phyloP scores from a whole-genome alignment of 2,329 filamentous ascomycete species.

The Remersonia thermophila region DNA sequence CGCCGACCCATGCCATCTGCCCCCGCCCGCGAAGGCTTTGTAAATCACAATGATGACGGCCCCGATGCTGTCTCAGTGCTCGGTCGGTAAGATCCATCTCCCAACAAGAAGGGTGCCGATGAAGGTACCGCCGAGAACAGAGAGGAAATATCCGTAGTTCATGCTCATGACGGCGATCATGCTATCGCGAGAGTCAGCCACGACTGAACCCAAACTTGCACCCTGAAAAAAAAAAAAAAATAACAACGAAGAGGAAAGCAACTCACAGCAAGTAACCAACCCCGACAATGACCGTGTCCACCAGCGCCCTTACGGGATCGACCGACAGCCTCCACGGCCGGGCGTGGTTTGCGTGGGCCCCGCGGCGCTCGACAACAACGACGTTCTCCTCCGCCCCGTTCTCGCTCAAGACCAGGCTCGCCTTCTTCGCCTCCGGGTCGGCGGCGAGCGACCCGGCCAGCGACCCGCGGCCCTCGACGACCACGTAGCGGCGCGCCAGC shows the following conservation, averaged over 20 bases:
- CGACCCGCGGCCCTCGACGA: conserved; percentile 52
- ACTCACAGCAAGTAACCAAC: conserved; percentile 80
- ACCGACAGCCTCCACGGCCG: conserved; percentile 73
- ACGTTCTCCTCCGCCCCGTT: conserved; percentile 76
- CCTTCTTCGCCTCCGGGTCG: conserved; percentile 51
- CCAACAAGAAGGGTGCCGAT: conserved; percentile 75
- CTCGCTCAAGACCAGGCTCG: conserved; percentile 46
- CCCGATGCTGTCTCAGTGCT: conserved; percentile 32
- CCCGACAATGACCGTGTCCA: conserved; percentile 62
- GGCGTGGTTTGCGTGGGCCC: conserved; percentile 32
- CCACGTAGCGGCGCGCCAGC: conserved; percentile 62
- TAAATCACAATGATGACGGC: background rate
- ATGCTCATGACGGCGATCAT: conserved; percentile 87
- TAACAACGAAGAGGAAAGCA: background rate
- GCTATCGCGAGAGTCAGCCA: conserved; percentile 31
- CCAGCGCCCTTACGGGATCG: conserved; percentile 58
- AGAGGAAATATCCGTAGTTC: conserved; percentile 70
- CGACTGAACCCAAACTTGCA: background rate
- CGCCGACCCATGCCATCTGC: too few species aligned
- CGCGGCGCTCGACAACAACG: conserved; percentile 45
- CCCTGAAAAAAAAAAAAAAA: too few species aligned
- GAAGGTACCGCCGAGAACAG: conserved; percentile 63
- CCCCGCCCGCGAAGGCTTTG: background rate
- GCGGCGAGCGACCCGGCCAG: conserved; percentile 46
- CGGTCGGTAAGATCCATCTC: conserved; percentile 44